Evolutionary conservation across 768 basidiomycete species (phyloP), one percentile per base, ranked within the genome.

Genomic region (Rickenella mellea): DNA sequence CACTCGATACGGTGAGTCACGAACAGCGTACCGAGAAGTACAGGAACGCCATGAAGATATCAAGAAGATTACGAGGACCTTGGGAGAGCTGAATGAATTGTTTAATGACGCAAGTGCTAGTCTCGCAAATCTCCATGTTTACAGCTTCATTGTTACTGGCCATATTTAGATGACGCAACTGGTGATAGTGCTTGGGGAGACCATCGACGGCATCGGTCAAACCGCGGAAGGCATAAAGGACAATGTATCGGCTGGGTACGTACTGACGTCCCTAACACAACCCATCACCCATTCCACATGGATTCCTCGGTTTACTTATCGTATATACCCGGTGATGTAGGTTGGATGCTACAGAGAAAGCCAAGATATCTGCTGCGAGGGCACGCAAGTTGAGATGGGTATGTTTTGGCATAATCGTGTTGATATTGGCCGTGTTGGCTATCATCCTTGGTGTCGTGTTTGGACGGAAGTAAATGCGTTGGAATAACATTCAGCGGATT

Each of bases 321-420:
- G 49, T 45, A 51, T 45, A n/a, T n/a, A n/a, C 21, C 33, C 9
- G 36, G n/a, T 26, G 26, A 11, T 32, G 5, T 51, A 96, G 92
- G 46, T 63, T 90, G 40, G 68, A 73, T 48, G 85, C 94, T 58
- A 88, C 90, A 1, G 78, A 85, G 36, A 86, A 85, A 55, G 94
- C 93, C 6, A 84, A 97, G 40, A 68, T 64, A 27, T 89, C 84
- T 28, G 94, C 94, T 17, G 74, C 85, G 24, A 74, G 83, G 25
- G 94, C 94, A 19, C 80, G 94, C 46, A 89, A 83, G 64, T 97
- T 94, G 74, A 80, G 92, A 55, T 96, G 92, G 91, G 93, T 94
- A 59, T 97, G 93, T 66, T 94, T 94, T 71, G 57, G 78, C 64
- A 77, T 90, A 46, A 56, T 63, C 43, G 54, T 92, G 21, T 46